Conservation (phyloP, 805 yeast genomes). For the Candida glaebosa region DNA sequence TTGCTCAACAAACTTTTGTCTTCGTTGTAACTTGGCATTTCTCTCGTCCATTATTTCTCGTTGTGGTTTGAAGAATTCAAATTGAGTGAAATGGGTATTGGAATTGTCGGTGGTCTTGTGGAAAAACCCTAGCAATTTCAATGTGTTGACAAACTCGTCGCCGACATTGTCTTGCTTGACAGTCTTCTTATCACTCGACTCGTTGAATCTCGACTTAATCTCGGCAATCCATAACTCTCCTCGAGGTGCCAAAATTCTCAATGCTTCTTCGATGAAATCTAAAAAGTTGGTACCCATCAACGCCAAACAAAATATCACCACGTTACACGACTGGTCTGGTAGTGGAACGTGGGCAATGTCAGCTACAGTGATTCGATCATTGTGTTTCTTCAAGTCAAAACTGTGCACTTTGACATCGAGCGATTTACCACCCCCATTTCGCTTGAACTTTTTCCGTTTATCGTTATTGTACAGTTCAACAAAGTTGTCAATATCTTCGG, state of each 20-base stretch:
- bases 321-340: constrained; percentile 69
- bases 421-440: constrained; percentile 28
- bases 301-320: constrained; percentile 92
- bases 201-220: constrained; percentile 86
- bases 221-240: constrained; percentile 98
- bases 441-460: constrained; percentile 28
- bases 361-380: constrained; percentile 91
- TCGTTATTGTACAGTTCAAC: constrained; percentile 30
- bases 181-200: constrained; percentile 31
- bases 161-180: constrained; percentile 47
- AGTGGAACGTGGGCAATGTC: constrained; percentile 91
- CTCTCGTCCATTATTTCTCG: constrained; percentile 62
- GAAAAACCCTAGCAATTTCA: constrained; percentile 79
- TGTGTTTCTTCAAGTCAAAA: constrained; percentile 88
- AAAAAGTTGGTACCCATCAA: constrained; percentile 96
- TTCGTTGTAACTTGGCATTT: constrained; percentile 57
- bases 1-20: constrained; percentile 65
- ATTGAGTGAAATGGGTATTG: constrained; percentile 92
- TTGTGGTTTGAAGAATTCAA: constrained; percentile 89
- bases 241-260: constrained; percentile 78
- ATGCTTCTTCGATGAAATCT: constrained; percentile 88
- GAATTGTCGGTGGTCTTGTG: constrained; percentile 82
- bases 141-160: constrained; percentile 73
- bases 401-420: constrained; percentile 69
- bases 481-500: constrained; percentile 58